A percentile compares a stretch with the other conserved stretches of the same genome.
These are phyloP conservation scores for Zymoseptoria brevis DNA, from an alignment of 2,329 filamentous ascomycete species.

Conservation along the genomic window DNA sequence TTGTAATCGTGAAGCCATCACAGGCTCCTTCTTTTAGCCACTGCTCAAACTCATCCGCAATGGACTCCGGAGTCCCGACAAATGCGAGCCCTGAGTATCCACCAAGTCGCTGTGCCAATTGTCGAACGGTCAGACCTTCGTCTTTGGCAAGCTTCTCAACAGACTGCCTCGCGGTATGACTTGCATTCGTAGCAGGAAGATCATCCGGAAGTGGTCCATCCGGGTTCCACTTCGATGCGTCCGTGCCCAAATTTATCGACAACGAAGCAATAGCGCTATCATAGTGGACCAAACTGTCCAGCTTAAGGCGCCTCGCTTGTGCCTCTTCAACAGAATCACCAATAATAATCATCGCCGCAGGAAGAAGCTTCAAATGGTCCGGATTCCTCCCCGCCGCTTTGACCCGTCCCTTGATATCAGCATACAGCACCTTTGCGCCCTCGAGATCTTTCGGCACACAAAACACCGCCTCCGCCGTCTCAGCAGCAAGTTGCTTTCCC, in stretches of 20 bases:
- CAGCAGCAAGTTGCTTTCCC: slow-evolving; percentile 20
- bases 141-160: slow-evolving; percentile 16
- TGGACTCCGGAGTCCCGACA: slow-evolving; percentile 14
- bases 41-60: slow-evolving; percentile 19
- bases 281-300: slow-evolving; percentile 19
- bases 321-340: slow-evolving; percentile 19
- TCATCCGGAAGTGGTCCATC: slow-evolving; percentile 18
- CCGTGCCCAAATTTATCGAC: slow-evolving; percentile 18
- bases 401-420: slow-evolving; percentile 19
- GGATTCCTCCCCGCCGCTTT: slow-evolving; percentile 15
- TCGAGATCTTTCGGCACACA: slow-evolving; percentile 19
- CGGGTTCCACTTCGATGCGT: slow-evolving; percentile 17
- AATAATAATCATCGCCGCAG: slow-evolving; percentile 22
- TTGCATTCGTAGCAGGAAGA: slow-evolving; percentile 19
- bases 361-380: slow-evolving; percentile 21
- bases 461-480: slow-evolving; percentile 22
- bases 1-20: slow-evolving; percentile 20
- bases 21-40: slow-evolving; percentile 19
- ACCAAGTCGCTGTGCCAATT: slow-evolving; percentile 19
- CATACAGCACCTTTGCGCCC: slow-evolving; percentile 17
- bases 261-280: slow-evolving; percentile 20
- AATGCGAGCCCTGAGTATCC: slow-evolving; percentile 19
- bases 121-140: slow-evolving; percentile 19
- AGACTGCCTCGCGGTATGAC: slow-evolving; percentile 13
- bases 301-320: slow-evolving; percentile 17